These are phyloP conservation scores for Xylaria acuta DNA, from an alignment of 495 filamentous ascomycete species.

Conservation along the genomic window DNA sequence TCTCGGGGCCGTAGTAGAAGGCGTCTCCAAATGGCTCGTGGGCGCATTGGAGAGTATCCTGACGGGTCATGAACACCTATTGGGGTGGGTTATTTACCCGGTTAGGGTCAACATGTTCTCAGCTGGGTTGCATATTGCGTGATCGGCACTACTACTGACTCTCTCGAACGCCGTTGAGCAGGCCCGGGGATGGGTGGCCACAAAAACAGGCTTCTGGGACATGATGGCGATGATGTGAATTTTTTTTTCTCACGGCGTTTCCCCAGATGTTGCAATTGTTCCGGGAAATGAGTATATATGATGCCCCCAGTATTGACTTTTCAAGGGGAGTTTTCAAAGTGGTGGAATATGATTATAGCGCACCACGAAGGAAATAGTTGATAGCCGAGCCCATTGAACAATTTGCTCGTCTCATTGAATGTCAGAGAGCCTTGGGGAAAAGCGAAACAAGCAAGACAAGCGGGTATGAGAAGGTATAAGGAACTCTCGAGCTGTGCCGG, in stretches of 20 bases:
- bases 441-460: neutral
- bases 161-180: conserved; percentile 97
- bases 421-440: neutral
- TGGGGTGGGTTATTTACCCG: conserved; percentile 10
- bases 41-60: conserved; percentile 76
- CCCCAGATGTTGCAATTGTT: conserved; percentile 37
- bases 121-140: conserved; percentile 24
- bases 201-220: conserved; percentile 84
- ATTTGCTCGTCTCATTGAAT: conserved; percentile 32
- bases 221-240: conserved; percentile 51
- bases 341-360: conserved; percentile 26
- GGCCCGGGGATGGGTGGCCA: conserved; percentile 90
- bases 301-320: neutral
- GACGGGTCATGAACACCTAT: conserved; percentile 98
- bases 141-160: conserved; percentile 55
- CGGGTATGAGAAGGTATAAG: conserved; percentile 11
- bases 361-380: conserved; percentile 42
- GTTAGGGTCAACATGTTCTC: conserved; percentile 19
- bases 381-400: conserved; percentile 30
- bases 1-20: conserved; percentile 93
- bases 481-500: neutral
- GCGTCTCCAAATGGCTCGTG: conserved; percentile 98
- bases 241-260: neutral
- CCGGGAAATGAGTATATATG: neutral
- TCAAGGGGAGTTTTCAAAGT: neutral